Evolutionary conservation across 306 rosid species (phyloP).

Genomic region (Dalbergia oliveri): DNA sequence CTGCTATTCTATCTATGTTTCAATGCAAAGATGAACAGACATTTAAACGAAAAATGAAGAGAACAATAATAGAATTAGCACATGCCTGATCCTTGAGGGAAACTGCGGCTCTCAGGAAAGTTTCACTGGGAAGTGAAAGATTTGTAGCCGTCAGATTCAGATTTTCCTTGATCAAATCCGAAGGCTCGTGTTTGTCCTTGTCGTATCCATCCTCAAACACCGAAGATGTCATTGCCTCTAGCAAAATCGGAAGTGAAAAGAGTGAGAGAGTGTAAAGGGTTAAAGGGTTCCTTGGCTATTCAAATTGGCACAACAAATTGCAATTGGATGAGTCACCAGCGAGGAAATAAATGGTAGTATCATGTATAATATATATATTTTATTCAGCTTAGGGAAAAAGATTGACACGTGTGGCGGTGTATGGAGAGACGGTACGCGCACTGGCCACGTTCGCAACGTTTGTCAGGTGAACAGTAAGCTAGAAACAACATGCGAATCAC

Average conservation of each 20-base stretch:
- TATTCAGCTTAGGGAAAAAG: neutral
- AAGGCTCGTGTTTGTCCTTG: conserved; percentile 53
- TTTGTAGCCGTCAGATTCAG: conserved; percentile 47
- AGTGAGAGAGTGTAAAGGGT: neutral
- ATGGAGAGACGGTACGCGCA: neutral
- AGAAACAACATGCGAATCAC: conserved; percentile 34
- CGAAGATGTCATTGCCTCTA: conserved; percentile 54
- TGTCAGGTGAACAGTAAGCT: neutral
- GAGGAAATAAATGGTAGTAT: neutral
- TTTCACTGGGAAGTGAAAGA: conserved; percentile 54
- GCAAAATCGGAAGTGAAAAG: neutral
- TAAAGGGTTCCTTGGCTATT: neutral
- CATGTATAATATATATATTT: neutral
- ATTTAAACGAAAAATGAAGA: neutral
- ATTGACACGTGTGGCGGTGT: conserved; percentile 49
- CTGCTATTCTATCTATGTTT: neutral
- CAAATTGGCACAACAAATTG: conserved; percentile 1
- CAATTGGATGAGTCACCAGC: neutral
- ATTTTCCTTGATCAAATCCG: conserved; percentile 45
- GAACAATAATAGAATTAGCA: neutral
- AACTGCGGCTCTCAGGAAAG: conserved; percentile 66
- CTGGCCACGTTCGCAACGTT: conserved; percentile 42
- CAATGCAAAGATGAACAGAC: neutral
- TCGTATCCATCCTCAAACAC: conserved; percentile 51
- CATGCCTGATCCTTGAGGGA: conserved; percentile 81